Evolutionary conservation across 176 grass and related monocot genomes (phyloP), one percentile per base, ranked within the genome.

Genomic region (Canna indica): DNA sequence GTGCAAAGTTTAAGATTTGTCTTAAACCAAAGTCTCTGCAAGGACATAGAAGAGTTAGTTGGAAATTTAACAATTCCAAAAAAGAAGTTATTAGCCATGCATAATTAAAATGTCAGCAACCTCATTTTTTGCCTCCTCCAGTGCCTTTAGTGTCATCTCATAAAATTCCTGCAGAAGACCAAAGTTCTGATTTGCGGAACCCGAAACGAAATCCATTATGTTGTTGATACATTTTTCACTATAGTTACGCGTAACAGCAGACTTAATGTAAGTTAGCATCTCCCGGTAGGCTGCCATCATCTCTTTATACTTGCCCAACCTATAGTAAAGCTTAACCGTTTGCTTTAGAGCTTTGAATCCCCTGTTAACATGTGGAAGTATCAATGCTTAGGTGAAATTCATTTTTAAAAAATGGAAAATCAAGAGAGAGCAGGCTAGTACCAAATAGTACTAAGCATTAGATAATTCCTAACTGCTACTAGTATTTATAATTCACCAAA

Each of bases 191-290:
- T 89, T 90, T 59, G 94, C 94, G 22, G 94, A 99, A 72, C 94
- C 94, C 36, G 94, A 99, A 78, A 99, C 84, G 80, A 93, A 99
- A 80, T 99, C 94, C 94, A 99, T 99, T 67, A 99, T 99, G 79
- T 93, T 99, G 76, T 99, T 99, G 83, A 99, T 99, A 77, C 94
- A 93, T 82, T 99, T 99, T 82, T 99, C 94, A 13, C 94, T 99
- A 80, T 99, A 99, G 69, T 99, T 99, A 69, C 94, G 80, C 58
- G 94, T 99, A 33, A 99, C 94, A 36, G 94, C 89, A 71, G 94
- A 93, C 77, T 93, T 99, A 67, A 99, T 93, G 71, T 99, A 99
- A 73, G 89, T 93, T 34, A 90, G 78, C 94, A 99, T 99, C 78
- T 93, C 89, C 71, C 94, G 87, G 73, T 99, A 99, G 22, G 94